Evolutionary conservation across 2,329 filamentous ascomycete genomes (phyloP).

Genomic region (Harringtonia lauricola): DNA sequence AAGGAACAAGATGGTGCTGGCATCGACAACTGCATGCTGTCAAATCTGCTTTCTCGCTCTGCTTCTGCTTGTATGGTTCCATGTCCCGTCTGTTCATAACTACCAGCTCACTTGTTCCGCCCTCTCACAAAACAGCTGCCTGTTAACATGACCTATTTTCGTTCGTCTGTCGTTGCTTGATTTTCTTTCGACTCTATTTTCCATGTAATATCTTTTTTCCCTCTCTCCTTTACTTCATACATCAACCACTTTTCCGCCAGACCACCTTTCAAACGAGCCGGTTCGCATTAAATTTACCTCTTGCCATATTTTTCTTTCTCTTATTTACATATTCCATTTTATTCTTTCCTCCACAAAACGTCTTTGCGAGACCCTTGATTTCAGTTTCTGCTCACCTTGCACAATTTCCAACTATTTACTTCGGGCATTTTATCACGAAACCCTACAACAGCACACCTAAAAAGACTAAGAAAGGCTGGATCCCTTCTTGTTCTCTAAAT

Average conservation of each 20-base stretch:
- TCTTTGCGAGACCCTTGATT: no score
- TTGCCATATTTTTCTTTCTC: not conserved
- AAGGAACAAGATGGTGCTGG: no score
- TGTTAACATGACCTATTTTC: no score
- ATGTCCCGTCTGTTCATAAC: not conserved
- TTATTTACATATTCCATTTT: not conserved
- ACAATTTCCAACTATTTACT: no score
- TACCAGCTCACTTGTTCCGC: not conserved
- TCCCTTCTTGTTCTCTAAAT: no score
- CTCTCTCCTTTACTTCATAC: not conserved
- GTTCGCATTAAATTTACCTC: not conserved
- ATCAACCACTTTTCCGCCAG: not conserved
- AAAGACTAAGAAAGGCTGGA: no score
- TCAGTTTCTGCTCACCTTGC: no score
- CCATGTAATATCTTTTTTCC: not conserved
- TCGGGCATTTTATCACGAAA: no score
- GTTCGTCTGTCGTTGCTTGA: no score
- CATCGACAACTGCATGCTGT: no score
- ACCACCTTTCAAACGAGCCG: not conserved
- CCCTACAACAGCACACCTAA: no score
- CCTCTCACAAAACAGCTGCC: not conserved
- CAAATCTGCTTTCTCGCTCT: not conserved
- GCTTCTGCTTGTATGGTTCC: not conserved
- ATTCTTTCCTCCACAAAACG: no score
- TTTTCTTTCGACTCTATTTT: not conserved